Conservation (phyloP, 2,329 filamentous ascomycete genomes). For the Harringtonia lauricola region DNA sequence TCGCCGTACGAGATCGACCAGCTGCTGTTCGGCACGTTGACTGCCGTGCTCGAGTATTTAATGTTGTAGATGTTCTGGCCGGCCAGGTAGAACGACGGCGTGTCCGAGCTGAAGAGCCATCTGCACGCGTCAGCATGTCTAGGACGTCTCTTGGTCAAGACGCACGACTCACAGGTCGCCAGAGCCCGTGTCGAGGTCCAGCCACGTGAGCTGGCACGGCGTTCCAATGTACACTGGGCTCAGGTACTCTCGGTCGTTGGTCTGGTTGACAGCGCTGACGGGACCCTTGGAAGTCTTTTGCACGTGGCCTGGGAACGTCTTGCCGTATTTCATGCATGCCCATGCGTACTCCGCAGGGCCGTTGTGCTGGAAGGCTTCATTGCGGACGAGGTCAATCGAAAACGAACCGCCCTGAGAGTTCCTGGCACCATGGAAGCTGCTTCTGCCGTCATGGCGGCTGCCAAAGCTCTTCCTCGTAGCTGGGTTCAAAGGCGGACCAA, state of each 20-base stretch:
- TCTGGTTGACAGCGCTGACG: constrained; percentile 19
- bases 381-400: constrained; percentile 21
- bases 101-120: constrained; percentile 44
- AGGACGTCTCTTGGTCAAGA: background rate
- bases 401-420: constrained; percentile 10
- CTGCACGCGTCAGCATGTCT: constrained; percentile 18
- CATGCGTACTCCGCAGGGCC: constrained; percentile 20
- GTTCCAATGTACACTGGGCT: constrained; percentile 52
- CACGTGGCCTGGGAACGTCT: constrained; percentile 11
- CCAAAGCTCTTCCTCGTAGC: background rate
- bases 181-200: constrained; percentile 62
- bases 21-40: constrained; percentile 27
- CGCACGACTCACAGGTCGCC: constrained; percentile 50
- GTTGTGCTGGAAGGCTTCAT: constrained; percentile 21
- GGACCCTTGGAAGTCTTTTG: constrained; percentile 8
- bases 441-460: background rate
- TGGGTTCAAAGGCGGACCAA: no score
- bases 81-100: constrained; percentile 30
- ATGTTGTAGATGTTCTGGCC: constrained; percentile 33
- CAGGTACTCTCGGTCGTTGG: constrained; percentile 44
- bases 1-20: constrained; percentile 40
- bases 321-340: constrained; percentile 26
- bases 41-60: constrained; percentile 31
- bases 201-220: constrained; percentile 41
- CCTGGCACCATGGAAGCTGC: background rate